These are phyloP conservation scores for Colletotrichum coccodes DNA, from an alignment of 2,329 filamentous ascomycete genomes.

Conservation along the genomic window DNA sequence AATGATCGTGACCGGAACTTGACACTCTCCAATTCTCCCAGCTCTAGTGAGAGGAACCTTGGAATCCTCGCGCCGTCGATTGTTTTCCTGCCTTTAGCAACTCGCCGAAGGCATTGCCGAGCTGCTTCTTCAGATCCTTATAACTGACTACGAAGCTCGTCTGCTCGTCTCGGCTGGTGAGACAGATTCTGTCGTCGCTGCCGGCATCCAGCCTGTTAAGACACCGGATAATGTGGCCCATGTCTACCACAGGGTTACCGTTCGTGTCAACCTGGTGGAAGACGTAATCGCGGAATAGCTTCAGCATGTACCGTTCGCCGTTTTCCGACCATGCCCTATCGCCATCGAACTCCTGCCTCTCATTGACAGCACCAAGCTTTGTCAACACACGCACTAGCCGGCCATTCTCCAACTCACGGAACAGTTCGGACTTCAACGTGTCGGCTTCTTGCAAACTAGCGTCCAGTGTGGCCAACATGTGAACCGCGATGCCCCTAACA, in stretches of 20 bases:
- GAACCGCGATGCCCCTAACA: constrained; percentile 79
- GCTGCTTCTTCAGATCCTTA: constrained; percentile 82
- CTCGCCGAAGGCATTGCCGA: constrained; percentile 67
- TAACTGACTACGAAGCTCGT: constrained; percentile 90
- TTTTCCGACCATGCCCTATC: constrained; percentile 89
- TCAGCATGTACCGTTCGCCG: constrained; percentile 90
- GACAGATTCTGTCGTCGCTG: constrained; percentile 83
- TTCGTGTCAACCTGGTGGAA: constrained; percentile 94
- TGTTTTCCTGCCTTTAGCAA: constrained; percentile 60
- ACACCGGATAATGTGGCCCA: constrained; percentile 87
- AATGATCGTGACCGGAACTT: not conserved
- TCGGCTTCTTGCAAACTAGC: constrained; percentile 84
- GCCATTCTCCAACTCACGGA: constrained; percentile 88
- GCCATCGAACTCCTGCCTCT: constrained; percentile 85
- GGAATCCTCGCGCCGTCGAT: constrained; percentile 43
- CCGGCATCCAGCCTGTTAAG: constrained; percentile 95
- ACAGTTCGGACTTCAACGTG: constrained; percentile 76
- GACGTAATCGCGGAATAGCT: constrained; percentile 95
- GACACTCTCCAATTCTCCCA: not conserved
- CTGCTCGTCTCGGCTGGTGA: constrained; percentile 91
- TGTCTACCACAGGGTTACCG: constrained; percentile 83
- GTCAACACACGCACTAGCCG: constrained; percentile 81
- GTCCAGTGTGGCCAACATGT: constrained; percentile 81
- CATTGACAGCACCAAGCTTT: constrained; percentile 90
- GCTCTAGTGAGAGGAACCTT: constrained; percentile 36